A percentile compares a stretch with the other conserved stretches of the same genome.
Conservation (phyloP, 768 basidiomycete species). For the Candolleomyces aberdarensis region DNA sequence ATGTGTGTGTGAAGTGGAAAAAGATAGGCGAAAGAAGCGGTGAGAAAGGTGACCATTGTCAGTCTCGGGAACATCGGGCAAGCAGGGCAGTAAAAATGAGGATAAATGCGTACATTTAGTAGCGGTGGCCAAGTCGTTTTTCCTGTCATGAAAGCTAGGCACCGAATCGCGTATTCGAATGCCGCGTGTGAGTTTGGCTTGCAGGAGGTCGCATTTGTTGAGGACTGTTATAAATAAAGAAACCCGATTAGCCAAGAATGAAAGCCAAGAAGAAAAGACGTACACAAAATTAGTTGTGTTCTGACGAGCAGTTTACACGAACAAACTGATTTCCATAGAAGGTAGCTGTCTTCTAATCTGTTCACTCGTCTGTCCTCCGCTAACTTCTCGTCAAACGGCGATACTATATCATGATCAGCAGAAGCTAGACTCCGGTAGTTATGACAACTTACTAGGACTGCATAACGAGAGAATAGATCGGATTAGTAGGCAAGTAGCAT, state of each 20-base stretch:
- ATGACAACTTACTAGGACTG: constrained; percentile 39
- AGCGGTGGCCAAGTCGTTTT: constrained; percentile 66
- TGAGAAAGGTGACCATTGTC: constrained; percentile 1
- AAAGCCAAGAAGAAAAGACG: constrained; percentile 12
- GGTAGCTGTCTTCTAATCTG: constrained; percentile 72
- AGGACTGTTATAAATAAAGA: constrained; percentile 36
- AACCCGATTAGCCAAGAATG: not conserved
- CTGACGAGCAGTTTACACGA: constrained; percentile 59
- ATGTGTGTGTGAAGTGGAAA: not conserved
- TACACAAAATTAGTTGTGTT: constrained; percentile 54
- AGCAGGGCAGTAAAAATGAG: not conserved
- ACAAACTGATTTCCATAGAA: constrained; percentile 75
- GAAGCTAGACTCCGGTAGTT: too few species aligned
- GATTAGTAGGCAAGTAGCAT: constrained; percentile 2
- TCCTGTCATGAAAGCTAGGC: constrained; percentile 69
- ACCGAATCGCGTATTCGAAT: constrained; percentile 64
- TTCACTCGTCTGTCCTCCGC: constrained; percentile 70
- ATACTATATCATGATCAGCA: constrained; percentile 40
- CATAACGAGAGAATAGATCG: constrained; percentile 3
- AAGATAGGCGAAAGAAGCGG: not conserved
- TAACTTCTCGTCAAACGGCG: constrained; percentile 78
- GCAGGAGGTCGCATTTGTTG: constrained; percentile 71
- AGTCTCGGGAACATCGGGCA: not conserved
- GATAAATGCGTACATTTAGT: constrained; percentile 55
- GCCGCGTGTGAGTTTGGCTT: constrained; percentile 69